Evolutionary conservation across 2,329 filamentous ascomycete species (phyloP), one percentile per base, ranked within the genome.

Genomic region (Pezicula carpinea): DNA sequence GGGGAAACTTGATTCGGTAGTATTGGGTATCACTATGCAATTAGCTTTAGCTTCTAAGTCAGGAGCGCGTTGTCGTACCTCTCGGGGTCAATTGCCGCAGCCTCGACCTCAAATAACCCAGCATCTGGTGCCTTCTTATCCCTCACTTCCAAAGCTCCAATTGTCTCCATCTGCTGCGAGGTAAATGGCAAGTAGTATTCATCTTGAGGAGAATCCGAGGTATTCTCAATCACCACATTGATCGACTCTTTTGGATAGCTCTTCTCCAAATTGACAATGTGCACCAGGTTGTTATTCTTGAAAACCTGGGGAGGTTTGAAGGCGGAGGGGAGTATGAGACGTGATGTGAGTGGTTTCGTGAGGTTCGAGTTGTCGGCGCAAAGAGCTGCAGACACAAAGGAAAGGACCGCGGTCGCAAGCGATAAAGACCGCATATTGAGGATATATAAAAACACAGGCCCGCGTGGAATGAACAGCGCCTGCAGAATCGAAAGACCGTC

Each of bases 121-220:
- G 80, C 76, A 44, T 75, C 77, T 31, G 79, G 68, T 54, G 90
- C 80, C 69, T 96, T 96, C 76, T 91, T 93, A 67, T 97, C 89
- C 73, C 86, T 89, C 45, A 91, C 93, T 71, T 97, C 91, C 49
- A 99, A 72, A 33, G 86, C 89, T 55, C 92, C 93, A 53, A 97
- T 73, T 55, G 80, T 83, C 54, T 81, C 78, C 60, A 96, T 80
- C 67, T 89, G 75, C 53, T 84, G 79, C 49, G 83, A 74, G 48
- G 88, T 85, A 64, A 99, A 95, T 3, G 91, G 88, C 44, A 99
- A 62, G 68, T 85, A 97, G 77, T 99, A 99, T 68, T 95, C 86
- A 65, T 82, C 80, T 65, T 97, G 91, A 15, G 90, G 79, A 56
- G 84, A 73, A 52, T 79, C 76, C 62, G 85, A 88, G 56, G 87